Conservation (phyloP, 352 stramenopile genomes). For the Phytophthora macrochlamydospora region DNA sequence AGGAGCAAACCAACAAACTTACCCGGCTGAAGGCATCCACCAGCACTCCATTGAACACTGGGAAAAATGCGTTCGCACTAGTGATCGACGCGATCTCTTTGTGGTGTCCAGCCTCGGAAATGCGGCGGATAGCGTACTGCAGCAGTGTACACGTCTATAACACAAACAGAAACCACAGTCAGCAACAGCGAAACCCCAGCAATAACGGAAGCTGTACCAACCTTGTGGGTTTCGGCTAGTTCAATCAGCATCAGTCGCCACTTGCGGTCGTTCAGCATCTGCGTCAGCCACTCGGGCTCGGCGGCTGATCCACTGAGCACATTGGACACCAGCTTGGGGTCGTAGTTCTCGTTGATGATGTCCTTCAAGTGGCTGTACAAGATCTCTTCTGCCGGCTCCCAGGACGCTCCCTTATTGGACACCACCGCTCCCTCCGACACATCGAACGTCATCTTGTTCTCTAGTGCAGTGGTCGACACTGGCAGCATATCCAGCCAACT, state of each 20-base stretch:
- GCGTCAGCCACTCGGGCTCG: slow-evolving; percentile 83
- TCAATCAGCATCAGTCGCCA: slow-evolving; percentile 89
- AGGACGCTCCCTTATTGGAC: slow-evolving; percentile 71
- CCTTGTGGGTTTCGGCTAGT: slow-evolving; percentile 84
- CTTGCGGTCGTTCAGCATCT: slow-evolving; percentile 83
- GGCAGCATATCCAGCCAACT: slow-evolving; percentile 80
- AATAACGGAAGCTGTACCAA: slow-evolving; percentile 14
- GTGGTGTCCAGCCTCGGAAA: slow-evolving; percentile 86
- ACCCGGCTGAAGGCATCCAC: slow-evolving; percentile 80
- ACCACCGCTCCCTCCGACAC: slow-evolving; percentile 67
- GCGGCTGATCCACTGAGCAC: slow-evolving; percentile 77
- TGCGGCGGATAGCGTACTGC: slow-evolving; percentile 86
- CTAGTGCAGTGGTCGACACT: slow-evolving; percentile 57
- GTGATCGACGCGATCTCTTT: slow-evolving; percentile 89
- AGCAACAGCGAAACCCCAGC: background rate
- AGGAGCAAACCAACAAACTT: slow-evolving; percentile 1
- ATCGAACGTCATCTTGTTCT: slow-evolving; percentile 82
- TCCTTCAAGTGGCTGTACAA: slow-evolving; percentile 80
- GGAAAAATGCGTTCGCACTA: slow-evolving; percentile 85
- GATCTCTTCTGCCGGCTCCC: slow-evolving; percentile 79
- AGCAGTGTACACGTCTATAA: slow-evolving; percentile 77
- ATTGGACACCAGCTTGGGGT: slow-evolving; percentile 87
- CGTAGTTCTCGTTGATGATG: slow-evolving; percentile 81
- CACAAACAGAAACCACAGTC: slow-evolving; percentile 8
- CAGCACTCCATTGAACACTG: slow-evolving; percentile 84